phyloP scores from a whole-genome alignment of 169 alveolate species.

The Cyclospora cayetanensis region DNA sequence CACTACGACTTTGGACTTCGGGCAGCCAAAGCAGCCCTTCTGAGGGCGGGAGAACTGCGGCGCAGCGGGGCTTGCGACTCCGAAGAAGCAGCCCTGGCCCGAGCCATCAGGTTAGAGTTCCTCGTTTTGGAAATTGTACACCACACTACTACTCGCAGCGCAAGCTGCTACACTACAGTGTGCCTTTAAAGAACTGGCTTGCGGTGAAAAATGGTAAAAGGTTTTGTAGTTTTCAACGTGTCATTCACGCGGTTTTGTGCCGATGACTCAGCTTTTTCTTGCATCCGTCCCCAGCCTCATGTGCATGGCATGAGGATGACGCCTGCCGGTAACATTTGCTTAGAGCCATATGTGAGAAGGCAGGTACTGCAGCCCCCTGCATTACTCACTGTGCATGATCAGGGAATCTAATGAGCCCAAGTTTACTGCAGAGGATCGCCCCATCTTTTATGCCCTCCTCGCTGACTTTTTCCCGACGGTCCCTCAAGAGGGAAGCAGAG shows the following conservation, averaged over 20 bases:
- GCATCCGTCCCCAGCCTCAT: too few relatives aligned
- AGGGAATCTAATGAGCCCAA: constrained; percentile 94
- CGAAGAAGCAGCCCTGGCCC: constrained; percentile 94
- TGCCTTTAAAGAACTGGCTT: too few relatives aligned
- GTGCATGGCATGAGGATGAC: too few relatives aligned
- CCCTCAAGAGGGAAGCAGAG: background rate
- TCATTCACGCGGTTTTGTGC: too few relatives aligned
- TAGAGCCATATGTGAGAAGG: too few relatives aligned
- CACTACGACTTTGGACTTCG: constrained; percentile 98
- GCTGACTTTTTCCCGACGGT: constrained; percentile 93
- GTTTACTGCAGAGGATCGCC: constrained; percentile 90
- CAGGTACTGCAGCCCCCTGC: background rate
- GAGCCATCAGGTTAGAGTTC: constrained; percentile 89
- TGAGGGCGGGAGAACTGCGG: constrained; percentile 96
- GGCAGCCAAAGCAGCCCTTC: constrained; percentile 95
- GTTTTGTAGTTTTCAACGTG: too few relatives aligned
- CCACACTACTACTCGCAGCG: too few relatives aligned
- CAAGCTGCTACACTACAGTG: too few relatives aligned
- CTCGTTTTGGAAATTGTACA: too few relatives aligned
- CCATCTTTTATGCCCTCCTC: constrained; percentile 93
- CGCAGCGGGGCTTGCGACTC: constrained; percentile 92
- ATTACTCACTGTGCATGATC: background rate
- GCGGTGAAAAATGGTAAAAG: too few relatives aligned
- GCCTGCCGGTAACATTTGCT: too few relatives aligned
- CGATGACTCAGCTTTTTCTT: background rate